Percentiles rank a stretch among this genome's conserved stretches.
Conservation (phyloP, 129 eudicot genomes). For the Helianthus annuus region HanXRQr2.0-SUNRISE NC_035444.2:69714585-69715084, state of each 20-base stretch:
- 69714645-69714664: too few relatives aligned
- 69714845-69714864: conserved; percentile 27
- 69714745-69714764: background rate
- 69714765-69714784: background rate
- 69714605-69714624: too few relatives aligned
- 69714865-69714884: conserved; percentile 41
- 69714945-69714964: background rate
- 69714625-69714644: too few relatives aligned
- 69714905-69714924: conserved; percentile 36
- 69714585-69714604: too few relatives aligned
- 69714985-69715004: background rate
- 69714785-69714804: background rate
- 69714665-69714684: too few relatives aligned
- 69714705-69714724: too few relatives aligned
- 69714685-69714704: too few relatives aligned
- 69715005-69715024: background rate
- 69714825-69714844: conserved; percentile 6
- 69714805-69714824: background rate
- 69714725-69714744: background rate
- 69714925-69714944: background rate
- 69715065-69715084: conserved; percentile 8
- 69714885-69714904: conserved; percentile 48
- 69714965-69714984: background rate
- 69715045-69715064: background rate
- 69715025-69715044: background rate